These are phyloP conservation scores for Chlamydomonas sp. DNA, from an alignment of 139 green algal species.

Conservation along the genomic window DNA sequence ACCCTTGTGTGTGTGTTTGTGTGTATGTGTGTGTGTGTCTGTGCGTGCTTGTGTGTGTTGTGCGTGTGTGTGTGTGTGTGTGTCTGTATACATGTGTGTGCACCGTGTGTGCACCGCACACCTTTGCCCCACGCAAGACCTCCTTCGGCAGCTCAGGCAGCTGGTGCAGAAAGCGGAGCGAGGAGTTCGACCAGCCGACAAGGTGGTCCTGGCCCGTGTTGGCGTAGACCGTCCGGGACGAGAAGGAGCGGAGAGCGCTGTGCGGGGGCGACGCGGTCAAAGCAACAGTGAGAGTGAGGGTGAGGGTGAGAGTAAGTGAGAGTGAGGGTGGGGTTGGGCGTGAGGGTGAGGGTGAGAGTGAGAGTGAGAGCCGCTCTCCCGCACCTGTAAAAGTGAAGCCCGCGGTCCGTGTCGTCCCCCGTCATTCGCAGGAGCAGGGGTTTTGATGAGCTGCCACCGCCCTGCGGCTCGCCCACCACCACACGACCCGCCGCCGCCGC, in stretches of 20 bases:
- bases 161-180: constrained; percentile 48
- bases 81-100: not conserved
- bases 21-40: constrained; percentile 8
- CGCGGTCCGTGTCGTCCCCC: constrained; percentile 32
- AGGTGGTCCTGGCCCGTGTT: constrained; percentile 68
- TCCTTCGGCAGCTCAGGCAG: constrained; percentile 42
- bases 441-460: too few relatives aligned
- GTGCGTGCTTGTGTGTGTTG: not conserved
- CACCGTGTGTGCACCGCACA: not conserved
- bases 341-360: constrained; percentile 61
- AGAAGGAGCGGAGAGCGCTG: constrained; percentile 48
- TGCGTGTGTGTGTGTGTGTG: not conserved
- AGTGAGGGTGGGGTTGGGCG: constrained; percentile 50
- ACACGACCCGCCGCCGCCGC: too few relatives aligned
- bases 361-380: constrained; percentile 44
- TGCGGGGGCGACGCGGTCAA: not conserved
- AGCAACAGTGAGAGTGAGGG: not conserved
- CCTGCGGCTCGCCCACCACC: too few relatives aligned
- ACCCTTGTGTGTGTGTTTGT: too few relatives aligned
- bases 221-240: constrained; percentile 60
- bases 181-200: constrained; percentile 74
- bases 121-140: not conserved
- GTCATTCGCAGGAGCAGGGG: constrained; percentile 51
- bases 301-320: not conserved
- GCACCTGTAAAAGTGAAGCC: constrained; percentile 53